Conservation (phyloP, 148 eudicot genomes). For the Amaranthus hypochondriacus region DNA sequence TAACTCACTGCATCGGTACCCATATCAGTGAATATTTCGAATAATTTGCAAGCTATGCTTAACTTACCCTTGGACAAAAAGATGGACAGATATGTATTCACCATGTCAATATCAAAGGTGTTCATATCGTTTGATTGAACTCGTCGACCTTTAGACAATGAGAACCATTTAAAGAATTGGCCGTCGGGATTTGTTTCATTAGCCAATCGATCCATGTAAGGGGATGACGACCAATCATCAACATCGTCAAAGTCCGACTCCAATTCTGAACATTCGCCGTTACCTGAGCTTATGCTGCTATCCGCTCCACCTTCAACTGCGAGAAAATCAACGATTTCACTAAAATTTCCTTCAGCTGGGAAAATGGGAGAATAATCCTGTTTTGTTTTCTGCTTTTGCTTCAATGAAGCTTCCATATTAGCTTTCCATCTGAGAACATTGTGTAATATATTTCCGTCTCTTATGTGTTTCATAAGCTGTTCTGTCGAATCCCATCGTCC, state of each 20-base stretch:
- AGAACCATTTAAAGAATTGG: slow-evolving; percentile 33
- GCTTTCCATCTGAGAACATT: slow-evolving; percentile 67
- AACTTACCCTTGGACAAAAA: slow-evolving; percentile 72
- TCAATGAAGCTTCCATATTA: slow-evolving; percentile 63
- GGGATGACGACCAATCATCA: slow-evolving; percentile 85
- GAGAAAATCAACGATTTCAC: slow-evolving; percentile 38
- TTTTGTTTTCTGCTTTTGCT: slow-evolving; percentile 34
- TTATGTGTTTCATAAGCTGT: slow-evolving; percentile 61
- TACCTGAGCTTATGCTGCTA: slow-evolving; percentile 11
- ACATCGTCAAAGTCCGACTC: slow-evolving; percentile 21
- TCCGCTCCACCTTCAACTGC: slow-evolving; percentile 21
- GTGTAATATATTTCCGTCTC: slow-evolving; percentile 54
- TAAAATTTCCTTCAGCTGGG: slow-evolving; percentile 46
- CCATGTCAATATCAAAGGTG: slow-evolving; percentile 73
- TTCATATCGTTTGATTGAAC: slow-evolving; percentile 44
- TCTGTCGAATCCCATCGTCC: slow-evolving; percentile 62
- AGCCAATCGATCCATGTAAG: slow-evolving; percentile 72
- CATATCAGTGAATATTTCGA: slow-evolving; percentile 63
- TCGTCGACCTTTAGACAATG: slow-evolving; percentile 50
- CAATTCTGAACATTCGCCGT: slow-evolving; percentile 16
- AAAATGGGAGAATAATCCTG: slow-evolving; percentile 68
- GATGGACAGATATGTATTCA: slow-evolving; percentile 77
- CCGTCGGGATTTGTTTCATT: slow-evolving; percentile 30
- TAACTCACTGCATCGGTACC: slow-evolving; percentile 62
- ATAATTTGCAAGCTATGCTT: slow-evolving; percentile 76